A percentile compares a stretch with the other conserved stretches of the same genome.
These are phyloP conservation scores for Globisporangium yorkense DNA, from an alignment of 352 stramenopile species.

Conservation along the genomic window DNA sequence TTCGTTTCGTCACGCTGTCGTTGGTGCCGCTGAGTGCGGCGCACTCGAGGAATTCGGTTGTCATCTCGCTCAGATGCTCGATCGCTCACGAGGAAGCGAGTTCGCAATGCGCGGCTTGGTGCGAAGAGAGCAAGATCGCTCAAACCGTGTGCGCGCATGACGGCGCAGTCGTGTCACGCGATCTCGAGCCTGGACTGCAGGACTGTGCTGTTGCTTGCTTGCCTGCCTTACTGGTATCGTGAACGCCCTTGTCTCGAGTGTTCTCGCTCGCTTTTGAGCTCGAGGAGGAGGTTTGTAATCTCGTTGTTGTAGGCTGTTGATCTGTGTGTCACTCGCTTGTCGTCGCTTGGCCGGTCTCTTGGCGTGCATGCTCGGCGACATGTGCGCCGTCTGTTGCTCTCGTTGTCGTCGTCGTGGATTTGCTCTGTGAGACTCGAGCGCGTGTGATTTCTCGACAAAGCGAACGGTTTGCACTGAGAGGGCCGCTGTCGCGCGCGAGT, in stretches of 20 bases:
- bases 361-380: background rate
- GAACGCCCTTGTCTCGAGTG: too few relatives aligned
- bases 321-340: background rate
- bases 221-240: too few relatives aligned
- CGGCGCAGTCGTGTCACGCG: background rate
- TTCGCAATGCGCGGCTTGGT: background rate
- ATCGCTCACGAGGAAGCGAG: background rate
- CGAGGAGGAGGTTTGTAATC: too few relatives aligned
- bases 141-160: background rate
- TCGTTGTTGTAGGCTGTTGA: background rate
- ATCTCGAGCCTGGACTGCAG: background rate
- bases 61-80: background rate
- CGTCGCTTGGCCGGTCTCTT: background rate
- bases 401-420: background rate
- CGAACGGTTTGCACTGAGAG: too few relatives aligned
- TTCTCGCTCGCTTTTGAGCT: too few relatives aligned
- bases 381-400: background rate
- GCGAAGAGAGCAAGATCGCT: background rate
- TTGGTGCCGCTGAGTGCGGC: too few relatives aligned
- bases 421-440: too few relatives aligned
- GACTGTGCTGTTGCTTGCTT: too few relatives aligned
- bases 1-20: too few relatives aligned
- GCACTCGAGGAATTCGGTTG: too few relatives aligned
- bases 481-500: too few relatives aligned
- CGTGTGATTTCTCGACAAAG: too few relatives aligned